Percentiles rank a stretch among this genome's conserved stretches.
phyloP scores from a whole-genome alignment of 108 stramenopile genomes.

The Fistulifera solaris region DNA sequence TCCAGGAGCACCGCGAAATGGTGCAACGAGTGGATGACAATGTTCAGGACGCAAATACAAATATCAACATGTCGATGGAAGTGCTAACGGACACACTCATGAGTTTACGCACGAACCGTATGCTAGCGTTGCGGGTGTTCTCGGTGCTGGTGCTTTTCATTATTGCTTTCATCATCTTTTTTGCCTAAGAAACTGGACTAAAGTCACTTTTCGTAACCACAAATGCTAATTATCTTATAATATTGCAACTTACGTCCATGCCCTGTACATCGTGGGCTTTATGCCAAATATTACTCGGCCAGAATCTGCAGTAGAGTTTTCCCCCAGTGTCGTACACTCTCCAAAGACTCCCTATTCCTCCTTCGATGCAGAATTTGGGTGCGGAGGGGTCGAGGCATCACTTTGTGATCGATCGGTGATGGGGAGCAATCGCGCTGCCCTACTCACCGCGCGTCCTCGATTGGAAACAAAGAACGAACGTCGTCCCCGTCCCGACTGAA shows the following conservation, averaged over 20 bases:
- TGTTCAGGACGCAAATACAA: slow-evolving; percentile 79
- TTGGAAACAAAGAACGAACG: too few species aligned
- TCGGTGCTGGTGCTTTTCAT: slow-evolving; percentile 72
- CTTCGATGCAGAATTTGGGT: too few species aligned
- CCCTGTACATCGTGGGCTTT: neutral
- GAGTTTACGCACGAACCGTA: slow-evolving; percentile 59
- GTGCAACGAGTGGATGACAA: slow-evolving; percentile 87
- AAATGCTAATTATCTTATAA: too few species aligned
- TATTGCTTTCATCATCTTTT: slow-evolving; percentile 77
- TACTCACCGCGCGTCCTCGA: too few species aligned
- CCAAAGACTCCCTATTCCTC: too few species aligned
- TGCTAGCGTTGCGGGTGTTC: slow-evolving; percentile 58
- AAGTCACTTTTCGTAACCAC: neutral
- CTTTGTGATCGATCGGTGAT: too few species aligned
- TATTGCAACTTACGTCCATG: too few species aligned
- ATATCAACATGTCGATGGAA: slow-evolving; percentile 63
- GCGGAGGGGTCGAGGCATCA: too few species aligned
- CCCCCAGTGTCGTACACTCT: neutral
- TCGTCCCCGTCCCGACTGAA: too few species aligned
- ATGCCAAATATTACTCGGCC: neutral
- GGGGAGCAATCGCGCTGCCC: too few species aligned
- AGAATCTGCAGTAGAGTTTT: neutral
- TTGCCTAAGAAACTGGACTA: slow-evolving; percentile 40
- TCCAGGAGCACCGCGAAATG: slow-evolving; percentile 80
- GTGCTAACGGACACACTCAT: slow-evolving; percentile 71